Conservation (phyloP, 2,329 filamentous ascomycete species). For the Sclerotinia trifoliorum region DNA sequence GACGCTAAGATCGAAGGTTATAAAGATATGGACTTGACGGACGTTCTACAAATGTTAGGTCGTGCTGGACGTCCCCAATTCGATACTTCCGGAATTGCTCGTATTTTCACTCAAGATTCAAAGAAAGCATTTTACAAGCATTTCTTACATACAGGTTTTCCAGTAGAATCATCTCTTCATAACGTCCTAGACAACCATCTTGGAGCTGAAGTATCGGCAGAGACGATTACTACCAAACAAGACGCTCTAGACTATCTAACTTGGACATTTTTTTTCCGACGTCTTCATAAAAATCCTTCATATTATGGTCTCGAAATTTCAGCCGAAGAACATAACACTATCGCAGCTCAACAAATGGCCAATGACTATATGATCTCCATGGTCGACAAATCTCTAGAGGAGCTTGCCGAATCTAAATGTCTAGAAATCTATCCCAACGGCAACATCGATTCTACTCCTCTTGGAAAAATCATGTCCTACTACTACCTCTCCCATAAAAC, state of each 20-base stretch:
- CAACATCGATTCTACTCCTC: conserved; percentile 82
- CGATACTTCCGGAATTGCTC: conserved; percentile 90
- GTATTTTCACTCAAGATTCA: conserved; percentile 94
- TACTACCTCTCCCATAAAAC: conserved; percentile 97
- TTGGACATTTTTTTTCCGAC: conserved; percentile 99
- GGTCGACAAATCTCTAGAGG: conserved; percentile 80
- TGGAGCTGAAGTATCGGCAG: conserved; percentile 89
- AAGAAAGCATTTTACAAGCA: conserved; percentile 99
- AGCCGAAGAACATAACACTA: conserved; percentile 85
- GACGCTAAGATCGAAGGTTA: conserved; percentile 98
- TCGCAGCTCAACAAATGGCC: conserved; percentile 78
- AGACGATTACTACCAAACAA: conserved; percentile 90
- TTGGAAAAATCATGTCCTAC: conserved; percentile 99
- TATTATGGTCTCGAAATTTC: conserved; percentile 96
- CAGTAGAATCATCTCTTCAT: conserved; percentile 93
- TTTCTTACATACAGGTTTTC: conserved; percentile 96
- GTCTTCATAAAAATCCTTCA: conserved; percentile 95
- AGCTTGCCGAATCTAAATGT: conserved; percentile 82
- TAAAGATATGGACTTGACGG: conserved; percentile 97
- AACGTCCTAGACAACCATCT: conserved; percentile 97
- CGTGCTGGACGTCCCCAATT: conserved; percentile 95
- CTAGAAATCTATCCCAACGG: conserved; percentile 81
- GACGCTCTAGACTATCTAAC: conserved; percentile 97
- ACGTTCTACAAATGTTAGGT: conserved; percentile 96
- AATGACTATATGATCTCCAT: conserved; percentile 94